phyloP scores from a whole-genome alignment of 192 early-diverging fungal genomes.

The Gamsiella multidivaricata region DNA sequence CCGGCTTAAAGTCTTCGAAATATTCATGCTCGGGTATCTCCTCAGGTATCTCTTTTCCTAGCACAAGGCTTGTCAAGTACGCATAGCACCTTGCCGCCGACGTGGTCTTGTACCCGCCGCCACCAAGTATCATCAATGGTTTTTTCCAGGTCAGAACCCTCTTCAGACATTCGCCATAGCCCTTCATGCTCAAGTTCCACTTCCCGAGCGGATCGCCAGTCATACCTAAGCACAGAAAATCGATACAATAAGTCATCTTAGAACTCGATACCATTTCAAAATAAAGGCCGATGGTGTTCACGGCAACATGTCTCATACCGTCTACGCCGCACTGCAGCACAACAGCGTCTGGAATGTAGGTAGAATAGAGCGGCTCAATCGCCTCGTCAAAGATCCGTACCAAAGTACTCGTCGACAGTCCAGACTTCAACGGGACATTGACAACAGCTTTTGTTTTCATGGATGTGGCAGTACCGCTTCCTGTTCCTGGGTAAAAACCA shows the following conservation, averaged over 20 bases:
- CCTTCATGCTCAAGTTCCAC: conserved; percentile 50
- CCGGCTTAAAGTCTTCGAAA: conserved; percentile 55
- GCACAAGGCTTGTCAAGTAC: conserved; percentile 77
- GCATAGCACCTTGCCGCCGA: conserved; percentile 85
- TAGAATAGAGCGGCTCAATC: conserved; percentile 60
- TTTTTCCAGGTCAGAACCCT: conserved; percentile 46
- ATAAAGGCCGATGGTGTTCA: too few species aligned
- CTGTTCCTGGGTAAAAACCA: conserved; percentile 81
- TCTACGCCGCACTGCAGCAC: conserved; percentile 86
- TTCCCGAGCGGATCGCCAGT: conserved; percentile 51
- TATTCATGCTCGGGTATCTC: conserved; percentile 55
- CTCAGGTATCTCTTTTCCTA: conserved; percentile 24
- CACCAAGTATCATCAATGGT: conserved; percentile 53
- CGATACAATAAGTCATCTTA: not conserved
- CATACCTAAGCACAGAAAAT: conserved; percentile 30
- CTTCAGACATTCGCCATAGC: conserved; percentile 49
- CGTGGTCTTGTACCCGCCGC: conserved; percentile 78
- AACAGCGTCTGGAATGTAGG: conserved; percentile 74
- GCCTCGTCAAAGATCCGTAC: conserved; percentile 69
- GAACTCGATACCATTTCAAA: not conserved
- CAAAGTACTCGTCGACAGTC: conserved; percentile 75
- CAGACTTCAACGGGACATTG: conserved; percentile 81
- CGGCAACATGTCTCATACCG: too few species aligned
- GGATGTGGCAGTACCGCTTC: conserved; percentile 6
- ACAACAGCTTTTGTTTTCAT: conserved; percentile 50